Conservation (phyloP, 176 grass and related monocot genomes). For the Miscanthus lutarioriparius region DNA sequence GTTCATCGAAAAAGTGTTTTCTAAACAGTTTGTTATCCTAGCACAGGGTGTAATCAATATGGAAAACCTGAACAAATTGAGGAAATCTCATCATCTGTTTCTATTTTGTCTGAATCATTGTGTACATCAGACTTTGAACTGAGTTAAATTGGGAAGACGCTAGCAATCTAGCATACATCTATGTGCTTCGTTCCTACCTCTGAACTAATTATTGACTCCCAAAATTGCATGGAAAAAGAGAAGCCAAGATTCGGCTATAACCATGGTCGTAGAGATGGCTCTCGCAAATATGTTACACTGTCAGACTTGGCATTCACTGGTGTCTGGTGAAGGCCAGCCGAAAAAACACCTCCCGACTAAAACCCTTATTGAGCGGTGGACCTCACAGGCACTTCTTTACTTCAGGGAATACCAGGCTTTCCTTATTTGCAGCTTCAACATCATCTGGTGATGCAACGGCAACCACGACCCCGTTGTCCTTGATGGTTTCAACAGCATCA, state of each 20-base stretch:
- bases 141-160: not conserved
- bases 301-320: conserved; percentile 18
- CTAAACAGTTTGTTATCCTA: not conserved
- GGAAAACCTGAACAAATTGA: not conserved
- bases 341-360: conserved; percentile 9
- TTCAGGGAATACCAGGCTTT: conserved; percentile 53
- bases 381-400: conserved; percentile 75
- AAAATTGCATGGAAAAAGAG: conserved; percentile 8
- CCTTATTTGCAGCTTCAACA: conserved; percentile 66
- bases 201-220: conserved; percentile 12
- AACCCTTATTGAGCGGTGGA: not conserved
- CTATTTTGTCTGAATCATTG: conserved; percentile 8
- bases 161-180: conserved; percentile 13
- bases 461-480: conserved; percentile 75
- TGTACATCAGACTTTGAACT: not conserved
- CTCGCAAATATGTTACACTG: conserved; percentile 15
- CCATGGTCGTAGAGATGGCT: not conserved
- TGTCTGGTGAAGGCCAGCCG: not conserved
- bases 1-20: not conserved
- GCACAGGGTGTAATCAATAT: not conserved
- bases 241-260: not conserved
- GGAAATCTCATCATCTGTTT: not conserved
- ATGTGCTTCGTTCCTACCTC: not conserved
- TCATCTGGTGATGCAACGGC: conserved; percentile 85
- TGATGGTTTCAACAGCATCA: conserved; percentile 77